A percentile compares a stretch with the other conserved stretches of the same genome.
These are phyloP conservation scores for Luffa aegyptiaca DNA, from an alignment of 306 rosid species.

Conservation along the genomic window DNA sequence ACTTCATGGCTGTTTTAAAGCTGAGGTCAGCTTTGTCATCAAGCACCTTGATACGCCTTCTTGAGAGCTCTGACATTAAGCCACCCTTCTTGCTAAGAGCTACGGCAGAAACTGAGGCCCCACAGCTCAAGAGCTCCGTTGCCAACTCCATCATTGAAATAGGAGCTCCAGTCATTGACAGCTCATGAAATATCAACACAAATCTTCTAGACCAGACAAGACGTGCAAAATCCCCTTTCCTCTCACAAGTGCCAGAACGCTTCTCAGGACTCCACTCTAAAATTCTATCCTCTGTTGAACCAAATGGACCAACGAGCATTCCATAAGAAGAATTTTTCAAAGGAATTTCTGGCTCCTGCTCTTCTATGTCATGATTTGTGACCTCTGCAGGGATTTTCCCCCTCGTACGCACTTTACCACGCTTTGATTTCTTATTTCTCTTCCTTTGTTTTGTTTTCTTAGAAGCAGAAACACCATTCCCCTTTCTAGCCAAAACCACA, in stretches of 20 bases:
- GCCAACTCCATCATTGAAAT: constrained; percentile 92
- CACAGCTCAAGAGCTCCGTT: constrained; percentile 84
- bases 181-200: constrained; percentile 75
- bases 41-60: constrained; percentile 70
- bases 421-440: constrained; percentile 33
- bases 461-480: constrained; percentile 27
- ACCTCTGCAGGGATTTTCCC: constrained; percentile 21
- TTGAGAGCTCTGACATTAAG: constrained; percentile 72
- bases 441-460: constrained; percentile 30
- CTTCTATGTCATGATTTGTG: constrained; percentile 38
- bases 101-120: constrained; percentile 72
- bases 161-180: constrained; percentile 97
- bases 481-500: constrained; percentile 42
- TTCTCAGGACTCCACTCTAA: constrained; percentile 57
- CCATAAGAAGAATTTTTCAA: constrained; percentile 63
- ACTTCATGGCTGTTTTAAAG: constrained; percentile 59
- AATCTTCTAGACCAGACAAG: constrained; percentile 73
- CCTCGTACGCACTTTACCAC: constrained; percentile 40
- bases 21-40: constrained; percentile 66
- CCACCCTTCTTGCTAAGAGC: constrained; percentile 91
- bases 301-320: constrained; percentile 85
- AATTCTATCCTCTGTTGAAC: constrained; percentile 53
- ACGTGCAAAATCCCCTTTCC: constrained; percentile 56
- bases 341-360: constrained; percentile 46
- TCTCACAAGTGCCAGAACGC: constrained; percentile 57